These are phyloP conservation scores for Bacidia gigantensis DNA, from an alignment of 495 filamentous ascomycete species.

Conservation along the genomic window DNA sequence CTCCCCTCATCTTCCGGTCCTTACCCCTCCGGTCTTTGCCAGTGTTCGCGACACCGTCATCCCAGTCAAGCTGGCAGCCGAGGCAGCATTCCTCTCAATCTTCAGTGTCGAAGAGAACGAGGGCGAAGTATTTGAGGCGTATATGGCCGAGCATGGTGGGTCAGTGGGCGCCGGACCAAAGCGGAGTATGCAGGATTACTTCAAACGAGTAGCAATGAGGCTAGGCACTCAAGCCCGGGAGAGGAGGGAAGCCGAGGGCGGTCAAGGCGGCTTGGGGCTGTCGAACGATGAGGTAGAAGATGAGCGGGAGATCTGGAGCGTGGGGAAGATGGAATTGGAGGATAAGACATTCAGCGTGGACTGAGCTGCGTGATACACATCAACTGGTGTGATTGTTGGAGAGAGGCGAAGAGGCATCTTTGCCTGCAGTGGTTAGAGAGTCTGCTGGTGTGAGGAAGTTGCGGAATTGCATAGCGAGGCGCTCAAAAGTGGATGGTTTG, in stretches of 20 bases:
- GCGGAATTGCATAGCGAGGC: not conserved
- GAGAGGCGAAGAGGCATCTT: not conserved
- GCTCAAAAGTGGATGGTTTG: not conserved
- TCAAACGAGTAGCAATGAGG: constrained; percentile 78
- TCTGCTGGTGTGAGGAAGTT: too few species aligned
- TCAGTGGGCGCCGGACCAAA: constrained; percentile 55
- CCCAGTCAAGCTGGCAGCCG: constrained; percentile 86
- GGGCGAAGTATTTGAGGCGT: constrained; percentile 79
- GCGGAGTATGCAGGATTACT: constrained; percentile 92
- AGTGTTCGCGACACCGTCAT: constrained; percentile 89
- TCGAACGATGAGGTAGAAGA: constrained; percentile 85
- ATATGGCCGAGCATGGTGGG: constrained; percentile 42
- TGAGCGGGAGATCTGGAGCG: constrained; percentile 88
- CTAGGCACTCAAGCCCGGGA: constrained; percentile 74
- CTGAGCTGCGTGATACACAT: not conserved
- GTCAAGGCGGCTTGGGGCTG: constrained; percentile 69
- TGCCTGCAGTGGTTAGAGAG: too few species aligned
- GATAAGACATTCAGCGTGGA: constrained; percentile 37
- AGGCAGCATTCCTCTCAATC: constrained; percentile 88
- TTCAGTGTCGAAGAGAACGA: constrained; percentile 85
- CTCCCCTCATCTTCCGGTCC: constrained; percentile 59
- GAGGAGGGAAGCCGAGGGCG: constrained; percentile 78
- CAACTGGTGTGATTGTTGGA: not conserved
- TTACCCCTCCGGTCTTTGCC: constrained; percentile 76
- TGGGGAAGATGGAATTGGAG: constrained; percentile 80